Percentiles rank a stretch among this genome's conserved stretches.
phyloP scores from a whole-genome alignment of 441 rosid species.

The Geranium incanum region DNA sequence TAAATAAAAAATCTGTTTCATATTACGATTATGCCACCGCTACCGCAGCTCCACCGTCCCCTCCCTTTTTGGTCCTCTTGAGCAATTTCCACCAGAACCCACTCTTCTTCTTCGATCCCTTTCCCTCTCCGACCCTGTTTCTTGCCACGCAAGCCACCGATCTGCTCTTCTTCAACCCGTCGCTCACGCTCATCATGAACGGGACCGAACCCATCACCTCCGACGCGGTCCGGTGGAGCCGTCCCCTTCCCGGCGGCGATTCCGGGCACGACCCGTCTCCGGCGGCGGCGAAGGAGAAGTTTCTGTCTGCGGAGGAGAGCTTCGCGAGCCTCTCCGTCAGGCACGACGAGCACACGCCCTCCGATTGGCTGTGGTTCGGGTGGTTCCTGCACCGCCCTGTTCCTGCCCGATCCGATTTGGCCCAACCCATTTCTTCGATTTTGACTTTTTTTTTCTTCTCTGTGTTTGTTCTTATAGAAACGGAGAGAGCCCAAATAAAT shows the following conservation, averaged over 20 bases:
- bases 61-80: neutral
- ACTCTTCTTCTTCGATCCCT: neutral
- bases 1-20: too few species aligned
- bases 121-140: neutral
- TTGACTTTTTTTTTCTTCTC: neutral
- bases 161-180: constrained; percentile 1
- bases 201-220: neutral
- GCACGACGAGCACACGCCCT: neutral
- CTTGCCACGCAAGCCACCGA: neutral
- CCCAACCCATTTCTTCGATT: neutral
- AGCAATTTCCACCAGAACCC: neutral
- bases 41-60: too few species aligned
- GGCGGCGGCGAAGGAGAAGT: neutral
- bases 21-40: too few species aligned
- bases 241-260: neutral
- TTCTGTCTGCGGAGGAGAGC: neutral
- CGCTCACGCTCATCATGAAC: constrained; percentile 2
- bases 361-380: neutral
- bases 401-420: neutral
- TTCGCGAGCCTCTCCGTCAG: constrained; percentile 2
- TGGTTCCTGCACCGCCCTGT: neutral
- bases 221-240: constrained; percentile 2
- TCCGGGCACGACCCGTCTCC: neutral
- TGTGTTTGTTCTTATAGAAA: neutral
- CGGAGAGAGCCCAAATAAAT: neutral